These are phyloP conservation scores for Amanita brunnescens DNA, from an alignment of 768 basidiomycete species.

Conservation along the genomic window DNA sequence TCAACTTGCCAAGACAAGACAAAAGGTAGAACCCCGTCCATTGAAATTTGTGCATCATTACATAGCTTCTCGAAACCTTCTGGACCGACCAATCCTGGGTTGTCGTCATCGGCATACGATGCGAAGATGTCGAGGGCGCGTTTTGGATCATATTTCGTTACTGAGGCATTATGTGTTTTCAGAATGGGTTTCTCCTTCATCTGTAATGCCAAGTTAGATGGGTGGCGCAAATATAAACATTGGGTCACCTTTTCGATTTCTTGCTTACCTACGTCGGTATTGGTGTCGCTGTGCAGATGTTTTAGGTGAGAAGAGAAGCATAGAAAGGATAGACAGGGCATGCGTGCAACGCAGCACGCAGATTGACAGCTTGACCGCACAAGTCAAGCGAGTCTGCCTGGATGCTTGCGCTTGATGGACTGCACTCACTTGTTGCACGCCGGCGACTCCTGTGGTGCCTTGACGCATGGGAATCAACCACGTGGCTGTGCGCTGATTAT, in stretches of 20 bases:
- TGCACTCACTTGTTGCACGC: constrained; percentile 16
- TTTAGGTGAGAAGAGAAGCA: constrained; percentile 51
- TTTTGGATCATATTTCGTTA: constrained; percentile 22
- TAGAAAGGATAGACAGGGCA: constrained; percentile 53
- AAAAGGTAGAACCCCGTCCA: constrained; percentile 67
- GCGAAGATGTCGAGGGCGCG: constrained; percentile 51
- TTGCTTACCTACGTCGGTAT: constrained; percentile 13
- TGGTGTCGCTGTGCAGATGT: constrained; percentile 42
- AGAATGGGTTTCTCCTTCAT: neutral
- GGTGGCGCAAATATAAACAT: neutral
- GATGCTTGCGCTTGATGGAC: neutral
- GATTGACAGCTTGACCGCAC: neutral
- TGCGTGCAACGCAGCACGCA: constrained; percentile 20
- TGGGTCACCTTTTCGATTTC: constrained; percentile 16
- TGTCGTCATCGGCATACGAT: constrained; percentile 49
- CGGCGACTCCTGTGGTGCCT: constrained; percentile 12
- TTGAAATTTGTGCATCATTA: constrained; percentile 55
- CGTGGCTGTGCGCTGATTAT: neutral
- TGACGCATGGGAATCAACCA: constrained; percentile 5
- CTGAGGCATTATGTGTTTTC: constrained; percentile 13
- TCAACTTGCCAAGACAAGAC: constrained; percentile 70
- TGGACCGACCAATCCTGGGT: constrained; percentile 51
- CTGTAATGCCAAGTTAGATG: neutral
- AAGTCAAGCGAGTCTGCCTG: constrained; percentile 19
- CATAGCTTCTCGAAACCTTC: constrained; percentile 70